Evolutionary conservation across 2,329 filamentous ascomycete genomes (phyloP), one percentile per base, ranked within the genome.

Genomic region (Dryadomyces quercus-mongolicae): DNA sequence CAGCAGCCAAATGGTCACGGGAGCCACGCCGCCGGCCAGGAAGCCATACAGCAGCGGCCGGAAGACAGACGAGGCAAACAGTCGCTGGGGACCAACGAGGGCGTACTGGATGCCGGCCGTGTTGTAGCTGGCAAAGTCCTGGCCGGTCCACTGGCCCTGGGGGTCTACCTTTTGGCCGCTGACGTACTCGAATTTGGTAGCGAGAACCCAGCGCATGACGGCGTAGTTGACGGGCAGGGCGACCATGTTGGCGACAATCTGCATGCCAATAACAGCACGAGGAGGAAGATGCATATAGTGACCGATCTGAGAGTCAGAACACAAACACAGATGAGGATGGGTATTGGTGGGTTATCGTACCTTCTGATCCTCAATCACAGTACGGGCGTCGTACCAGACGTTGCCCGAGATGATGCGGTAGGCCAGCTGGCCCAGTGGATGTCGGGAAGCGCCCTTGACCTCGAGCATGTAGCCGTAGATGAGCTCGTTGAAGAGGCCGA

Each of bases 391-490:
- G 40, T 61, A 61, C 58, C 58, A 60, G 1, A 54, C 55, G 43
- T 60, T 61, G 16, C 58, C 59, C 1, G 59, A 60, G 18, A 61
- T 61, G 44, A 57, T 54, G 2, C 52, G 54, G 51, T 61, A 59
- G 5, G 58, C 58, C 36, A 59, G 54, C 52, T 60, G 56, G 20
- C 59, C 59, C 1, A 60, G 53, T 3, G 59, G 58, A 18, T 56
- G 55, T 1, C 55, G 55, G 16, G 57, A 54, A 2, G 47, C 52
- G 5, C 54, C 50, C 7, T 36, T 48, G 10, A 49, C 52, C 34
- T 60, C 54, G 10, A 61, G 54, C 56, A 60, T 61, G 40, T 61
- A 59, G 34, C 57, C 58, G 34, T 60, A 61, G 3, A 59, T 50
- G 7, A 61, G 54, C 54, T 61, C 58, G 31, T 60, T 61, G 20